Percentiles rank a stretch among this genome's conserved stretches.
These are phyloP conservation scores for Eucalyptus guilfoylei DNA, from an alignment of 345 rosid genomes.

Conservation along the genomic window DNA sequence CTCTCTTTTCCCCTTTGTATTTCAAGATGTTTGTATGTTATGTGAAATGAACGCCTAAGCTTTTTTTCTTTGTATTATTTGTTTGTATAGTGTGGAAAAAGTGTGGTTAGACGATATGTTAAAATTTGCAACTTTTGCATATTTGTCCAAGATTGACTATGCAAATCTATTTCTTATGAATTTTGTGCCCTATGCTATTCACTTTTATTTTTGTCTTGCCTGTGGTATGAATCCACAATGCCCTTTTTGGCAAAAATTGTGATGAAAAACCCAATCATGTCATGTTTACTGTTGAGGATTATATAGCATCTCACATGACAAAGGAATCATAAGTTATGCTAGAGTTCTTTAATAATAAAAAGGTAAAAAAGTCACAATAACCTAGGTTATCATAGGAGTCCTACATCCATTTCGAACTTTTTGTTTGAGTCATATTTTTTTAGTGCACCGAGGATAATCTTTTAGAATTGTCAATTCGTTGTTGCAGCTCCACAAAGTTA, in stretches of 20 bases:
- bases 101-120: background rate
- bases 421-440: too few relatives aligned
- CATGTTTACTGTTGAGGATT: background rate
- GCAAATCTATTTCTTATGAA: background rate
- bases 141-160: background rate
- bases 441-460: background rate
- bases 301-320: background rate
- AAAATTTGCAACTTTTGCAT: background rate
- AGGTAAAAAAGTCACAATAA: background rate
- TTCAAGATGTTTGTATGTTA: background rate
- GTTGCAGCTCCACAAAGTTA: background rate
- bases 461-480: background rate
- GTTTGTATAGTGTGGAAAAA: too few relatives aligned
- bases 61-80: too few relatives aligned
- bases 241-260: background rate
- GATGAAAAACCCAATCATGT: background rate
- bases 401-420: too few relatives aligned
- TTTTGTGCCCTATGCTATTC: background rate
- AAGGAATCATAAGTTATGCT: background rate
- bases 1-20: background rate
- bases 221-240: background rate
- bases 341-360: too few relatives aligned
- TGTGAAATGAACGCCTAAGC: rapidly evolving
- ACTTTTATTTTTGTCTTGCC: background rate
- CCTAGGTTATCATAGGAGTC: background rate